Evolutionary conservation across 768 basidiomycete genomes (phyloP).

Genomic region (Trametes cingulata): DNA sequence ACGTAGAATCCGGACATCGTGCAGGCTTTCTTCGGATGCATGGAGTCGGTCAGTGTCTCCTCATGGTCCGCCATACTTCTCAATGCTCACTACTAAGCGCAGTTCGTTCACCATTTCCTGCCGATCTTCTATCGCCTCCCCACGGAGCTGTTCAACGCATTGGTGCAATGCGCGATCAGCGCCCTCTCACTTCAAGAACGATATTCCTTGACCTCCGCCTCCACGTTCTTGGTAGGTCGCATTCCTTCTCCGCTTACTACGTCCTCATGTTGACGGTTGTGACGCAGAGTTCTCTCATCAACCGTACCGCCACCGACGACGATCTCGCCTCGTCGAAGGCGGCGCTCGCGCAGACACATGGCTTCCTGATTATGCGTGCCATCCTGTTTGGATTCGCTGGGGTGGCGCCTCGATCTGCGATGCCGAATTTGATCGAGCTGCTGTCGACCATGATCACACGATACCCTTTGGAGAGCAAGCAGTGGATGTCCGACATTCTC

Average conservation of each 20-base stretch:
- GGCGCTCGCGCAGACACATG: slow-evolving; percentile 53
- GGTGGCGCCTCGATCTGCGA: slow-evolving; percentile 78
- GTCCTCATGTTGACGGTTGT: neutral
- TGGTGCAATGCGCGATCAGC: slow-evolving; percentile 68
- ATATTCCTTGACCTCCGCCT: slow-evolving; percentile 81
- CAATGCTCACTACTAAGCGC: neutral
- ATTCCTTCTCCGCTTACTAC: neutral
- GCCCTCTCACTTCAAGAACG: slow-evolving; percentile 77
- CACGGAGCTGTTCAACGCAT: slow-evolving; percentile 58
- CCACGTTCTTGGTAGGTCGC: slow-evolving; percentile 73
- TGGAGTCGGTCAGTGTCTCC: slow-evolving; percentile 61
- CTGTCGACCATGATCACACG: slow-evolving; percentile 66
- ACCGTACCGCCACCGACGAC: slow-evolving; percentile 63
- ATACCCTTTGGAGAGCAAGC: slow-evolving; percentile 51
- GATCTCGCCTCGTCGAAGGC: slow-evolving; percentile 57
- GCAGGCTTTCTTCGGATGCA: slow-evolving; percentile 83
- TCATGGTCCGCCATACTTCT: neutral
- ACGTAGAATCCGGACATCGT: slow-evolving; percentile 87
- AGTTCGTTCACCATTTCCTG: slow-evolving; percentile 61
- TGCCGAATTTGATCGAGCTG: slow-evolving; percentile 83
- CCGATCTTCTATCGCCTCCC: slow-evolving; percentile 62
- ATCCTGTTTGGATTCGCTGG: slow-evolving; percentile 81
- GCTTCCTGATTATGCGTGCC: slow-evolving; percentile 69
- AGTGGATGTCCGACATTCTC: slow-evolving; percentile 76
- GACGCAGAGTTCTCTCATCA: slow-evolving; percentile 62